These are phyloP conservation scores for Rhodosporidiobolus sp. DNA, from an alignment of 768 basidiomycete species.

Conservation along the genomic window DNA sequence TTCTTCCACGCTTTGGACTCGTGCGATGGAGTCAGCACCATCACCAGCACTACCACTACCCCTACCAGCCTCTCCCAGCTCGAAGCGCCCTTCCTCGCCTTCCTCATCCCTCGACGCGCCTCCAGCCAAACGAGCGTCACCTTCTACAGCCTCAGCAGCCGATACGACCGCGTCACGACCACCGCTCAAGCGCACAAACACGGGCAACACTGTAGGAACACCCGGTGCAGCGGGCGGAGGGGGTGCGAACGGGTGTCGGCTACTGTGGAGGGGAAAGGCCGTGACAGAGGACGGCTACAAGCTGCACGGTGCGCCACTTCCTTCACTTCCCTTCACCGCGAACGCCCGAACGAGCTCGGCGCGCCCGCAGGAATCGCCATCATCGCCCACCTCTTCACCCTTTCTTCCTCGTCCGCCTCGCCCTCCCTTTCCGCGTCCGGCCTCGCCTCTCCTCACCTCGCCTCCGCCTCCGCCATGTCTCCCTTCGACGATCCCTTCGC, in stretches of 20 bases:
- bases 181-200: background rate
- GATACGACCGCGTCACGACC: background rate
- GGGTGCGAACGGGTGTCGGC: background rate
- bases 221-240: background rate
- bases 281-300: background rate
- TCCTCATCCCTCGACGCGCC: conserved; percentile 8
- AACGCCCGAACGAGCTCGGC: background rate
- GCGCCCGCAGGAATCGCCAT: conserved; percentile 22
- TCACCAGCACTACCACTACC: background rate
- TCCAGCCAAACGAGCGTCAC: background rate
- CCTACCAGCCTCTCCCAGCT: background rate
- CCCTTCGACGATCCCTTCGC: conserved; percentile 41
- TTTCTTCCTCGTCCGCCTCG: conserved; percentile 6
- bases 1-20: too few species aligned
- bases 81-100: background rate
- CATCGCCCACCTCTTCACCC: conserved; percentile 38
- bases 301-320: conserved; percentile 9
- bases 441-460: background rate
- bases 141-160: too few species aligned
- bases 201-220: background rate
- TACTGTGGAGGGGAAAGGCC: conserved; percentile 28
- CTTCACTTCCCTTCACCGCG: background rate
- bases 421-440: background rate
- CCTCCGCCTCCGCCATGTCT: conserved; percentile 2
- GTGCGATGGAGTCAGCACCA: background rate